Conservation (phyloP, 441 rosid species). For the Macaranga tanarius region DNA sequence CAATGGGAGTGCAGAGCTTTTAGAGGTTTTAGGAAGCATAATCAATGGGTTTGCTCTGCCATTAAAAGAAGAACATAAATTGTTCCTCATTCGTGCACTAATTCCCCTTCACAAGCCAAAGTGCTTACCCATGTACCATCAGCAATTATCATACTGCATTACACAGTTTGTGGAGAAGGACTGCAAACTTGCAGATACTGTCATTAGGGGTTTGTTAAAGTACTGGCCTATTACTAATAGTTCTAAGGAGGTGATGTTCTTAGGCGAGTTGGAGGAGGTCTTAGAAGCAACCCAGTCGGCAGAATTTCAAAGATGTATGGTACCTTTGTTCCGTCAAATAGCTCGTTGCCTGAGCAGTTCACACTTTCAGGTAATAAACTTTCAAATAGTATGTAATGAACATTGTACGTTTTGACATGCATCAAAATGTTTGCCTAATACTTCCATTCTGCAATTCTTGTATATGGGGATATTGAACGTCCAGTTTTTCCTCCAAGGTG, state of each 20-base stretch:
- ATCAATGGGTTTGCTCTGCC: constrained; percentile 78
- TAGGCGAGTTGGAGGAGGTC: constrained; percentile 68
- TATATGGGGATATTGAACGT: neutral
- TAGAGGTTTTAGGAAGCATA: constrained; percentile 72
- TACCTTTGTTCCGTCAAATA: constrained; percentile 59
- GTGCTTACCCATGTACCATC: constrained; percentile 70
- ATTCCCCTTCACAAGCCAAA: constrained; percentile 78
- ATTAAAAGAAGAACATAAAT: constrained; percentile 70
- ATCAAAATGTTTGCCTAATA: neutral
- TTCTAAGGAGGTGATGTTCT: constrained; percentile 72
- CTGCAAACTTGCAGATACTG: constrained; percentile 66
- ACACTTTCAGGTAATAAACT: constrained; percentile 63
- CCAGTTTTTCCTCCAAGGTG: neutral
- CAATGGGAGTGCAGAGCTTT: constrained; percentile 68
- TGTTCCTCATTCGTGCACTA: constrained; percentile 60
- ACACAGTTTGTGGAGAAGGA: constrained; percentile 75
- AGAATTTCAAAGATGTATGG: constrained; percentile 69
- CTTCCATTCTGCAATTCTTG: neutral
- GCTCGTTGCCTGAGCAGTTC: constrained; percentile 68
- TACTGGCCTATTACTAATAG: constrained; percentile 76
- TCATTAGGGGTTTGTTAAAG: constrained; percentile 60
- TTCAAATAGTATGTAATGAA: neutral
- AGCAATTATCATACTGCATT: constrained; percentile 67
- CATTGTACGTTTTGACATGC: neutral
- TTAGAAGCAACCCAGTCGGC: constrained; percentile 69